Percentiles rank a stretch among this genome's conserved stretches.
phyloP scores from a whole-genome alignment of 176 grass and related monocot species.

The Poa annua region DNA sequence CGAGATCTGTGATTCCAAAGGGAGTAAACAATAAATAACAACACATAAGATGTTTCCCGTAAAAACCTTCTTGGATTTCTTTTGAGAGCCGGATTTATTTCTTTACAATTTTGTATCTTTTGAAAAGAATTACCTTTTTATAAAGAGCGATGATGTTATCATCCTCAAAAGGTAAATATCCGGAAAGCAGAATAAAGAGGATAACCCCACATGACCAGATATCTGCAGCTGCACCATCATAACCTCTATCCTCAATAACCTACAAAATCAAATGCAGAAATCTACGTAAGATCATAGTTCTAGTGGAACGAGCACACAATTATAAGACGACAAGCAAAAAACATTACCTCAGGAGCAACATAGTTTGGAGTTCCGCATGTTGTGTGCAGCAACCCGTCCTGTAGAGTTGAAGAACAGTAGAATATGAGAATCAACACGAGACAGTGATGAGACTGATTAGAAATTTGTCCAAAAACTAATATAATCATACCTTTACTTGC shows the following conservation, averaged over 20 bases:
- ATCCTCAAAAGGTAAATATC: constrained; percentile 97
- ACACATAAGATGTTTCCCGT: neutral
- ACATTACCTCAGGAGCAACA: constrained; percentile 88
- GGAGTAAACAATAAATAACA: constrained; percentile 9
- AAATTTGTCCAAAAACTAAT: constrained; percentile 28
- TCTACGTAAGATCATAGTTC: constrained; percentile 12
- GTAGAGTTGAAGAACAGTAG: constrained; percentile 18
- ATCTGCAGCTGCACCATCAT: constrained; percentile 93
- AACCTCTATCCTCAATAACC: constrained; percentile 97
- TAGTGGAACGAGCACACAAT: neutral
- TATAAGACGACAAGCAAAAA: neutral
- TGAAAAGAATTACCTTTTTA: constrained; percentile 66
- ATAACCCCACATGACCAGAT: constrained; percentile 99
- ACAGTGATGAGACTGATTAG: neutral
- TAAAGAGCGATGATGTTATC: constrained; percentile 85
- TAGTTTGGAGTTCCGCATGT: constrained; percentile 99
- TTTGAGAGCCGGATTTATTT: neutral
- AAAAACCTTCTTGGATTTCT: neutral
- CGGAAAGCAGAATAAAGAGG: constrained; percentile 87
- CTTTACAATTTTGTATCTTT: constrained; percentile 10
- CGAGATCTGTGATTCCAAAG: constrained; percentile 69
- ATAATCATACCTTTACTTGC: constrained; percentile 78
- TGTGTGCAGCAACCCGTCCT: constrained; percentile 97
- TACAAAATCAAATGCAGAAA: constrained; percentile 44
- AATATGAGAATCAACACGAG: constrained; percentile 37